A percentile compares a stretch with the other conserved stretches of the same genome.
phyloP scores from a whole-genome alignment of 495 filamentous ascomycete genomes.

The Trichocladium antarcticum region DNA sequence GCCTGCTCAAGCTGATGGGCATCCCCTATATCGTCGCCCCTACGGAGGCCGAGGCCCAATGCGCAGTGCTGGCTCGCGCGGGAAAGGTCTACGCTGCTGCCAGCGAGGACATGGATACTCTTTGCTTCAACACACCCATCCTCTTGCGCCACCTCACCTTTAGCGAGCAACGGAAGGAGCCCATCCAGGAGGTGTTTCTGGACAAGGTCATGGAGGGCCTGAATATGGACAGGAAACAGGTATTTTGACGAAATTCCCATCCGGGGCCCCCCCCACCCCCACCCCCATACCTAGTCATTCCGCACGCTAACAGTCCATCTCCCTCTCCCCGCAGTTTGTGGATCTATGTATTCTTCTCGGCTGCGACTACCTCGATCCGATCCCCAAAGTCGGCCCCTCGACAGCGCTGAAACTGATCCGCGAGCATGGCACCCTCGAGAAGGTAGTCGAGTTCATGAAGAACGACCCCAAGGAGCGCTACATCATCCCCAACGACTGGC shows the following conservation, averaged over 20 bases:
- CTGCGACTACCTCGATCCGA: slow-evolving; percentile 94
- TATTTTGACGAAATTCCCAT: slow-evolving; percentile 14
- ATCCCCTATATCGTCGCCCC: slow-evolving; percentile 91
- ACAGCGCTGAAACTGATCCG: slow-evolving; percentile 89
- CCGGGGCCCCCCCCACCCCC: neutral
- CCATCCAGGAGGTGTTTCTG: slow-evolving; percentile 88
- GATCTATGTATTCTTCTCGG: slow-evolving; percentile 96
- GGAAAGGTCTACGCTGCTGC: slow-evolving; percentile 96
- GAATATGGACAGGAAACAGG: slow-evolving; percentile 74
- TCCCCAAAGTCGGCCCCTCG: slow-evolving; percentile 82
- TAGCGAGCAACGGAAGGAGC: slow-evolving; percentile 92
- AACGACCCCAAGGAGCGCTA: slow-evolving; percentile 68
- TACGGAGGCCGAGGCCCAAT: slow-evolving; percentile 95
- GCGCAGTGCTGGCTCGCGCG: slow-evolving; percentile 76
- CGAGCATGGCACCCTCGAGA: slow-evolving; percentile 77
- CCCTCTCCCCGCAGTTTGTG: slow-evolving; percentile 54
- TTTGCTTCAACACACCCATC: slow-evolving; percentile 90
- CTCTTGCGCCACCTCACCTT: slow-evolving; percentile 89
- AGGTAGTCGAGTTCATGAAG: slow-evolving; percentile 66
- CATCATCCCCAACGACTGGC: slow-evolving; percentile 83
- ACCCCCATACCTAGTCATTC: neutral
- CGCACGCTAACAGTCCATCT: neutral
- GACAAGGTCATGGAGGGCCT: slow-evolving; percentile 75
- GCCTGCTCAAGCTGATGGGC: slow-evolving; percentile 83
- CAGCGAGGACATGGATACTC: slow-evolving; percentile 97